Evolutionary conservation across 2,329 filamentous ascomycete genomes (phyloP).

Genomic region (Stachybotrys chartarum): DNA sequence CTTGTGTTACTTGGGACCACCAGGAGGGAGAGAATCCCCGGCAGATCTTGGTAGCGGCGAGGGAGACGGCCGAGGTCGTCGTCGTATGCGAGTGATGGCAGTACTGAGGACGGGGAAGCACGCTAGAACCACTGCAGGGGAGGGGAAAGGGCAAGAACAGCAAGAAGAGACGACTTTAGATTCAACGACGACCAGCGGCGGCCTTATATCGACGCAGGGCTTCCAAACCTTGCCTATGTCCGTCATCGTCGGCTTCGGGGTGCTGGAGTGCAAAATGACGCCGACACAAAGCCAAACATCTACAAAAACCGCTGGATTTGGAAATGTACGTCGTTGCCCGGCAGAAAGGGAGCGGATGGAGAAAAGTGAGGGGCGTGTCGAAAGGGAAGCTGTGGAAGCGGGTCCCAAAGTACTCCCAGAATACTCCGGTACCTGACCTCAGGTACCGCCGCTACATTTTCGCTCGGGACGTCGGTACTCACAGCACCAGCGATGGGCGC

Average conservation of each 20-base stretch:
- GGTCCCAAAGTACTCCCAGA: background rate
- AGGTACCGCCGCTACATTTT: background rate
- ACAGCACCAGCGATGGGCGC: no score
- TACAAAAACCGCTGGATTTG: background rate
- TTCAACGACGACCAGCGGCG: background rate
- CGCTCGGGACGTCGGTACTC: background rate
- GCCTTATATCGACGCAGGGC: background rate
- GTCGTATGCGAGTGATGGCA: no score
- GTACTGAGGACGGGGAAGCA: no score
- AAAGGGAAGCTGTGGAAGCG: background rate
- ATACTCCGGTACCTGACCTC: background rate
- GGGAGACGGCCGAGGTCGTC: no score
- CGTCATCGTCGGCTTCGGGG: no score
- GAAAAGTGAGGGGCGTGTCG: background rate
- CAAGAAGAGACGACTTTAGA: background rate
- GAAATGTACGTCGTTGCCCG: background rate
- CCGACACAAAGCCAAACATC: background rate
- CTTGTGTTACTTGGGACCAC: background rate
- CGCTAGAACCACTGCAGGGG: no score
- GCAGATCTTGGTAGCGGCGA: no score
- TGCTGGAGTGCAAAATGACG: no score
- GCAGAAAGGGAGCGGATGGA: background rate
- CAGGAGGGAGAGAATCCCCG: no score
- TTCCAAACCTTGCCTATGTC: background rate
- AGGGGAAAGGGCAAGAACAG: background rate